phyloP scores from a whole-genome alignment of 306 rosid species.

The Quercus glauca region DNA sequence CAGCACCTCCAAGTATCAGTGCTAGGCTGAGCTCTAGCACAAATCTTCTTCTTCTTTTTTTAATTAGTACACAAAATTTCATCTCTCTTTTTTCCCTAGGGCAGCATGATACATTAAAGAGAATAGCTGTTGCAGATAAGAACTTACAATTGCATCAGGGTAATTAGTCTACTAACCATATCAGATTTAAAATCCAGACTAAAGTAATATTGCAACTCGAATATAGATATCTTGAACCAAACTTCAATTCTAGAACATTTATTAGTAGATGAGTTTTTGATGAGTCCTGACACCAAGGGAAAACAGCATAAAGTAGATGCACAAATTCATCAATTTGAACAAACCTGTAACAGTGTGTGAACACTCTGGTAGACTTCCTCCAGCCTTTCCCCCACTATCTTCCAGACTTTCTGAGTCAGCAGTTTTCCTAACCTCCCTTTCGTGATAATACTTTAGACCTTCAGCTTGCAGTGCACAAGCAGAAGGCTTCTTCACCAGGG shows the following conservation, averaged over 20 bases:
- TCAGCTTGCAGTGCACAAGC: conserved; percentile 27
- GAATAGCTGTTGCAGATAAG: background rate
- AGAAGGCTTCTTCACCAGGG: conserved; percentile 52
- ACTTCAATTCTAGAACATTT: background rate
- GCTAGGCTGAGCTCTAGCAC: background rate
- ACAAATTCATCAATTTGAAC: conserved; percentile 17
- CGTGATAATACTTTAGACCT: conserved; percentile 9
- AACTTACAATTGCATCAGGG: too few species aligned
- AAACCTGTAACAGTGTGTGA: conserved; percentile 49
- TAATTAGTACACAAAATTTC: background rate
- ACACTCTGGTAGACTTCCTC: conserved; percentile 26
- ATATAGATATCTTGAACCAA: background rate
- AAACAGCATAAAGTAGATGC: background rate
- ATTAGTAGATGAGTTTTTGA: too few species aligned
- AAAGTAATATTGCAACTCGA: background rate
- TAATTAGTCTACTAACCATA: too few species aligned
- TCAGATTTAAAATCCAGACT: background rate
- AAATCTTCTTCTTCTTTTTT: background rate
- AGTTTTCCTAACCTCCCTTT: conserved; percentile 27
- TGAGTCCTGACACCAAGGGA: background rate
- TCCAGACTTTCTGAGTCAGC: conserved; percentile 25
- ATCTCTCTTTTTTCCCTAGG: too few species aligned
- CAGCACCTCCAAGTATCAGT: conserved; percentile 9
- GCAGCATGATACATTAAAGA: background rate
- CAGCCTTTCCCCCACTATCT: conserved; percentile 20